A percentile compares a stretch with the other conserved stretches of the same genome.
Conservation (phyloP, 2,329 filamentous ascomycete species). For the Albophoma yamanashiensis region DNA sequence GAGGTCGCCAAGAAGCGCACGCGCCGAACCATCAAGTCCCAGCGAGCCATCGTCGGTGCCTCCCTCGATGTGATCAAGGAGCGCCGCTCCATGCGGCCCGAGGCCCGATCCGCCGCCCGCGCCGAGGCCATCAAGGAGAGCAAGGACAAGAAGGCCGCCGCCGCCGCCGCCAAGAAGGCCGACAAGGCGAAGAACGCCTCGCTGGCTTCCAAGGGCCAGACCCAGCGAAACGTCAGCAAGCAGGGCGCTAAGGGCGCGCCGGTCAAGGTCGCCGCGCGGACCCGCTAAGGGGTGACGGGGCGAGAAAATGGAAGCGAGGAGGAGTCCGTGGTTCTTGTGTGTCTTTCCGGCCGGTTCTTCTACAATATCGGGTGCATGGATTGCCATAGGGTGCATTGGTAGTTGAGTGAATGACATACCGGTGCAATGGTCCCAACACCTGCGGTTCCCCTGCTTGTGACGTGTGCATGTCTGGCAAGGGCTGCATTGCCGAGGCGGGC, state of each 20-base stretch:
- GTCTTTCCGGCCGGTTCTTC: constrained; percentile 31
- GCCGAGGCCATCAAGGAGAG: constrained; percentile 85
- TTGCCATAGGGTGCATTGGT: constrained; percentile 31
- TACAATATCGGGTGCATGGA: constrained; percentile 31
- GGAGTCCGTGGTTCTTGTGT: constrained; percentile 31
- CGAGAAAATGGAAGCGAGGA: constrained; percentile 15
- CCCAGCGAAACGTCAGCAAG: constrained; percentile 81
- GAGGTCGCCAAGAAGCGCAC: constrained; percentile 99
- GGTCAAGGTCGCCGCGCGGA: constrained; percentile 75
- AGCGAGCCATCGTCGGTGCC: constrained; percentile 98
- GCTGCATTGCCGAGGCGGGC: no score
- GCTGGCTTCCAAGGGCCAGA: constrained; percentile 63
- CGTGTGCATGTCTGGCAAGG: neutral
- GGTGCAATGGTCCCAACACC: constrained; percentile 2
- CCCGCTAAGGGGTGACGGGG: constrained; percentile 46
- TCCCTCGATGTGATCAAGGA: constrained; percentile 99
- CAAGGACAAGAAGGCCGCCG: constrained; percentile 95
- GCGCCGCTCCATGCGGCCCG: constrained; percentile 86
- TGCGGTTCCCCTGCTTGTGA: neutral
- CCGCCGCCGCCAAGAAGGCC: constrained; percentile 89
- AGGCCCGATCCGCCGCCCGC: constrained; percentile 88
- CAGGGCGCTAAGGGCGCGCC: constrained; percentile 89
- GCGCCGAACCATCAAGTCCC: constrained; percentile 94
- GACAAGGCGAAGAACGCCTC: constrained; percentile 96
- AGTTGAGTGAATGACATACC: constrained; percentile 24